Base-by-base conservation (phyloP, 208 protist genomes). In the Acanthamoeba royreba region DNA sequence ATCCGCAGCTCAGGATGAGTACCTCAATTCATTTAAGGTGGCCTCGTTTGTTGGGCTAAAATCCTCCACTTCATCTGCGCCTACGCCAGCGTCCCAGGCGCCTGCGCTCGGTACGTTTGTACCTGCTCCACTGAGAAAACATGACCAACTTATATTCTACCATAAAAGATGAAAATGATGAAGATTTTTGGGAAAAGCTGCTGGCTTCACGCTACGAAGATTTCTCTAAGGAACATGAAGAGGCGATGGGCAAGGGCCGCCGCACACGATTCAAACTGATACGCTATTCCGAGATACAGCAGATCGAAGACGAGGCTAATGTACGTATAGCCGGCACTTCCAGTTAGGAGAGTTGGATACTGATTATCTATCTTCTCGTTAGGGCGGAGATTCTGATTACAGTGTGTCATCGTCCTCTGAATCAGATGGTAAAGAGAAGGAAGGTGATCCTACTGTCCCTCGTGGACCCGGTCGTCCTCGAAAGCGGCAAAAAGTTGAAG, bases 11-110 rank as follows among this genome's bases (percentile, higher is more conserved):
- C 92, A 90, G 40, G 79, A 94, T 52, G 92, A 94, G 33, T 94
- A 94, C 45, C 55, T 94, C 13, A 88, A 94, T 38, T 94, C 92
- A 11, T 94, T 94, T 40, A 94, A 94, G 74, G 92, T 94, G 38
- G 92, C 92, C 19, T 53, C 74, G 0, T 94, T 94, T 61, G 42
- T 17, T 25, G 45, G 46, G 11, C 55, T 63, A 22, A 91, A 49
- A 25, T 52, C 58, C n/a, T 66, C 52, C 31, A 43, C 85, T 19
- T 74, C 85, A 4, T 46, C 49, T 33, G 52, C 52, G 5, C 85
- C 74, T 0, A 53, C 74, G 1, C 42, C 74, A 25, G 11, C 74
- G 4, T 33, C 74, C 4, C n/a, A 85, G 19, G 28, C 74, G 13
- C 9, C n/a, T 11, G 33, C 28, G 33, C 22, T 79, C 2, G 66